These are phyloP conservation scores for Orbilia javanica DNA, from an alignment of 2,329 filamentous ascomycete species.

Conservation along the genomic window DNA sequence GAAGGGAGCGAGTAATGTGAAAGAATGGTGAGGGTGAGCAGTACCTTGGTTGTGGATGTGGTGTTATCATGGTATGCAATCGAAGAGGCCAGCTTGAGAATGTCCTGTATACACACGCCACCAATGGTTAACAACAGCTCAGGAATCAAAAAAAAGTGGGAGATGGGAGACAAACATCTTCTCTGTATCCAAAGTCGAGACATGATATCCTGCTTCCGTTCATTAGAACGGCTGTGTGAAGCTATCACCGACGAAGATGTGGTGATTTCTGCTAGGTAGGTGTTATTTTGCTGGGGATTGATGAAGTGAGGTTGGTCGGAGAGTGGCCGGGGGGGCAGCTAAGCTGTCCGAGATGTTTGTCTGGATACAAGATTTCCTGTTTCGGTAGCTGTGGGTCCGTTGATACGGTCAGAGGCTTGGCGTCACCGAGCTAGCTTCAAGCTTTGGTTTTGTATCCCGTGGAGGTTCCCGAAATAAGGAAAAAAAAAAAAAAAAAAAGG, in stretches of 20 bases:
- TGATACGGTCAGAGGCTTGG: neutral
- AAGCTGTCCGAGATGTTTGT: constrained; percentile 7
- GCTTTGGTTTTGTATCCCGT: too few species aligned
- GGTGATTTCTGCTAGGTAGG: constrained; percentile 1
- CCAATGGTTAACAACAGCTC: constrained; percentile 28
- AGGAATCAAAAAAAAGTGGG: neutral
- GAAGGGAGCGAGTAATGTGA: neutral
- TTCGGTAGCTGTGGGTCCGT: constrained; percentile 17
- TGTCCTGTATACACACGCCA: constrained; percentile 29
- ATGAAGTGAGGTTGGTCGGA: constrained; percentile 19
- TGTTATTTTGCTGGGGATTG: constrained; percentile 1
- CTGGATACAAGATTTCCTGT: neutral
- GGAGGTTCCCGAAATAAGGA: too few species aligned
- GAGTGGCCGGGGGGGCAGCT: constrained; percentile 12
- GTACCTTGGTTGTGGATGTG: constrained; percentile 56
- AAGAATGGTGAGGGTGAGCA: neutral
- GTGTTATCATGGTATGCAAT: constrained; percentile 56
- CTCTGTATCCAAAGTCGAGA: constrained; percentile 58
- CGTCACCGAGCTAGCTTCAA: neutral
- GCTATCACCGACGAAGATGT: constrained; percentile 14
- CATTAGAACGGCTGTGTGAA: constrained; percentile 51
- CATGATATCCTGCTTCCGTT: constrained; percentile 59
- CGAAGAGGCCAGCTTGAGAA: constrained; percentile 57
- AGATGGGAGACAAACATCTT: constrained; percentile 44
- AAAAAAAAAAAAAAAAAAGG: too few species aligned